Conservation (phyloP, 495 filamentous ascomycete genomes). For the Annulohypoxylon bovei region DNA sequence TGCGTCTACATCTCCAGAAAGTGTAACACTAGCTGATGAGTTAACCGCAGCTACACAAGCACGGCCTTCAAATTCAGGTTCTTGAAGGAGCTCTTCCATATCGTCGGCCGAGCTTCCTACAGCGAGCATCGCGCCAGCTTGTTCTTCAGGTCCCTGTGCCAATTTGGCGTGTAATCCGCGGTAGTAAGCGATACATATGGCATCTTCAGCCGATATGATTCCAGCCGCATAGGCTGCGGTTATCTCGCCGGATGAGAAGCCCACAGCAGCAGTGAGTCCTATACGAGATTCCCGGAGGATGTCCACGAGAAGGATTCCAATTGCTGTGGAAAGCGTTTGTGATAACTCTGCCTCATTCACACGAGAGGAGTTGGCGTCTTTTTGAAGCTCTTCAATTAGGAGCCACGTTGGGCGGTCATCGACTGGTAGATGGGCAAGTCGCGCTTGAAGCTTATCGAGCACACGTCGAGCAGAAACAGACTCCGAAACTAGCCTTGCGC, state of each 20-base stretch:
- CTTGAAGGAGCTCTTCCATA: slow-evolving; percentile 49
- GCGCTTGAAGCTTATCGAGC: neutral
- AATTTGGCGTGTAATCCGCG: slow-evolving; percentile 53
- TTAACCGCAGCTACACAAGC: slow-evolving; percentile 58
- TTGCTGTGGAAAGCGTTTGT: slow-evolving; percentile 60
- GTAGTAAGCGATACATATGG: slow-evolving; percentile 62
- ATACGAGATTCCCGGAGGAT: slow-evolving; percentile 57
- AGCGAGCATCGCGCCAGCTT: slow-evolving; percentile 63
- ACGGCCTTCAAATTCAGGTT: slow-evolving; percentile 46
- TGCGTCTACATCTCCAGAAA: slow-evolving; percentile 56
- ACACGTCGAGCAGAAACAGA: slow-evolving; percentile 1
- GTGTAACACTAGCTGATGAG: slow-evolving; percentile 55
- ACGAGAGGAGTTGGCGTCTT: slow-evolving; percentile 27
- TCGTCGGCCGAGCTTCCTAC: slow-evolving; percentile 55
- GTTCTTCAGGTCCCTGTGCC: slow-evolving; percentile 21
- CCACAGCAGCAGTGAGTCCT: slow-evolving; percentile 57
- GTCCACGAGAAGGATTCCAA: slow-evolving; percentile 61
- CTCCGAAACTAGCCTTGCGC: slow-evolving; percentile 18
- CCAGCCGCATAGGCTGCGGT: slow-evolving; percentile 58
- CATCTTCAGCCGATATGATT: slow-evolving; percentile 49
- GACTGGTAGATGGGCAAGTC: neutral
- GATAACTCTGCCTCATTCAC: slow-evolving; percentile 49
- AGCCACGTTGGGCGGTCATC: slow-evolving; percentile 34
- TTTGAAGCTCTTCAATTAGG: slow-evolving; percentile 35
- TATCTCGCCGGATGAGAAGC: slow-evolving; percentile 72